phyloP scores from a whole-genome alignment of 352 stramenopile genomes.

The Discostella stelligera region DNA sequence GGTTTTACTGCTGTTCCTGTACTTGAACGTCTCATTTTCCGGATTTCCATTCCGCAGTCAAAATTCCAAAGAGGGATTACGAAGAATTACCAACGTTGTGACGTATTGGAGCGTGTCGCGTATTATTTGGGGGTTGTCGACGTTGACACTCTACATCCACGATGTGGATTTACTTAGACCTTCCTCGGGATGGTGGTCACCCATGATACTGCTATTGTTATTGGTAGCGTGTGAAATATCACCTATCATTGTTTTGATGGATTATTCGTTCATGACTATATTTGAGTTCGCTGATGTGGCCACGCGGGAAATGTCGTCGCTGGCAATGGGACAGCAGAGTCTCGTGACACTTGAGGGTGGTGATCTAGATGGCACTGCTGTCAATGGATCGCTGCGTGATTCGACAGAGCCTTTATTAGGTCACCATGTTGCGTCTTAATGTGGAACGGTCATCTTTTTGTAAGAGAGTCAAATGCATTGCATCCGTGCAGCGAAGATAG shows the following conservation, averaged over 20 bases:
- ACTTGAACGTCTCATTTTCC: conserved; percentile 59
- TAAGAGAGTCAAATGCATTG: not conserved
- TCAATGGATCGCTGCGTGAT: not conserved
- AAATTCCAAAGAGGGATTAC: conserved; percentile 39
- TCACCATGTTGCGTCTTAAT: conserved; percentile 10
- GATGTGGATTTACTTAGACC: conserved; percentile 60
- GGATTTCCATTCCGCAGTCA: conserved; percentile 65
- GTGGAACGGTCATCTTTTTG: not conserved
- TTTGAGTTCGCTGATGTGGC: conserved; percentile 44
- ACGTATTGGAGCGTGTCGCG: conserved; percentile 56
- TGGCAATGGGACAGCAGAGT: conserved; percentile 26
- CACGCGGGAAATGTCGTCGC: conserved; percentile 34
- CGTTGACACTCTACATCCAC: conserved; percentile 55
- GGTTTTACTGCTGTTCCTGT: conserved; percentile 59
- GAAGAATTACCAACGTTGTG: conserved; percentile 59
- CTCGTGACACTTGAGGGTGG: not conserved
- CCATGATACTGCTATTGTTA: conserved; percentile 58
- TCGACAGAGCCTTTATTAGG: conserved; percentile 23
- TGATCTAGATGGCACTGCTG: not conserved
- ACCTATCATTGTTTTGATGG: conserved; percentile 65
- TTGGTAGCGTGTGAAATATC: conserved; percentile 71
- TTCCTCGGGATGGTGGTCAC: conserved; percentile 50
- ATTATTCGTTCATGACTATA: conserved; percentile 59
- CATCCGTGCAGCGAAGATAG: too few relatives aligned
- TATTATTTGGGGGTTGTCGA: conserved; percentile 64